phyloP scores from a whole-genome alignment of 2,329 filamentous ascomycete species.

The Thielaviopsis populi region DNA sequence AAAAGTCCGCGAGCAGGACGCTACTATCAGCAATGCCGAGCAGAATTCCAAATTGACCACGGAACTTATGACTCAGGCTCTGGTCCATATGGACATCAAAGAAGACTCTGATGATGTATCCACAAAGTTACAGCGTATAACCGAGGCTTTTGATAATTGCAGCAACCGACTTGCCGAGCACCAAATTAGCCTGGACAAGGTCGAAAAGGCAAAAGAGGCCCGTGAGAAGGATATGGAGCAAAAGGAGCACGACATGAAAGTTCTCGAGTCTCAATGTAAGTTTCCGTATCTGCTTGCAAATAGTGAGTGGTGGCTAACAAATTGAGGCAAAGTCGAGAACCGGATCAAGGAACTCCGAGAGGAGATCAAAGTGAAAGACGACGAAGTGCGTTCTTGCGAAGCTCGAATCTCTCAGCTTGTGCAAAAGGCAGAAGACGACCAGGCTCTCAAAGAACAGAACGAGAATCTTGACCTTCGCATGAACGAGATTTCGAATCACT shows the following conservation, averaged over 20 bases:
- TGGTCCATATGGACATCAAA: neutral
- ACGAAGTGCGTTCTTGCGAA: neutral
- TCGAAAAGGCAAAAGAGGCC: neutral
- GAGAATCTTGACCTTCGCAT: neutral
- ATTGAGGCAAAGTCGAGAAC: neutral
- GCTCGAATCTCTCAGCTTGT: conserved; percentile 8
- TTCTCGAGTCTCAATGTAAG: conserved; percentile 3
- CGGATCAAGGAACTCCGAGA: neutral
- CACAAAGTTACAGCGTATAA: neutral
- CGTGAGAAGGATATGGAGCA: neutral
- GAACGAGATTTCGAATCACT: neutral
- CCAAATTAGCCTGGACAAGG: neutral
- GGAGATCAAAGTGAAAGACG: conserved; percentile 8
- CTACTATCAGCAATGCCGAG: neutral
- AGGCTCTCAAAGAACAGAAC: neutral
- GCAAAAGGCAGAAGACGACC: conserved; percentile 5
- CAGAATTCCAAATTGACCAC: neutral
- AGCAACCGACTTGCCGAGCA: conserved; percentile 1
- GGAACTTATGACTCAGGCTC: neutral
- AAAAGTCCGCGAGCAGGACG: neutral
- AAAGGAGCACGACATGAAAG: neutral
- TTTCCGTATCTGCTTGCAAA: neutral
- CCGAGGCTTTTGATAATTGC: neutral
- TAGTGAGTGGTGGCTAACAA: neutral
- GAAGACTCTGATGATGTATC: neutral